Conservation (phyloP, 495 filamentous ascomycete species). For the Penicillium argentinense region DNA sequence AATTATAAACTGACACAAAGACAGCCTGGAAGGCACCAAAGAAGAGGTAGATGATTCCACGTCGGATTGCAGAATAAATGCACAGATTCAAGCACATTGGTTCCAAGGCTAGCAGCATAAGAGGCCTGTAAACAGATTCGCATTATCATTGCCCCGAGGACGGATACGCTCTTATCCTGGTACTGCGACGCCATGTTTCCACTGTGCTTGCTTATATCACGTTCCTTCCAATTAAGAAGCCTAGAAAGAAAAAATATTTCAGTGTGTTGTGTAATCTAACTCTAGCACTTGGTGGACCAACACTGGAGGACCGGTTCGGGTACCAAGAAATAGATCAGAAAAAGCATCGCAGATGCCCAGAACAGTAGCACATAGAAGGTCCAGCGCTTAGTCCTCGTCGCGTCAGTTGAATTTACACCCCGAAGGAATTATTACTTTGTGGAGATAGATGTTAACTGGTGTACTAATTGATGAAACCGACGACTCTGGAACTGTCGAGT, state of each 20-base stretch:
- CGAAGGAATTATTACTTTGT: neutral
- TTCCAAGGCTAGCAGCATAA: conserved; percentile 73
- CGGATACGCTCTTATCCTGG: neutral
- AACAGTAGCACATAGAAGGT: conserved; percentile 78
- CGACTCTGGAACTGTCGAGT: neutral
- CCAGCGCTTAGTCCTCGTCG: conserved; percentile 68
- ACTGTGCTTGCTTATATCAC: neutral
- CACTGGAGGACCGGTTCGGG: conserved; percentile 73
- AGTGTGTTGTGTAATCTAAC: neutral
- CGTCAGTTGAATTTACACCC: conserved; percentile 60
- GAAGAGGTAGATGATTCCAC: conserved; percentile 83
- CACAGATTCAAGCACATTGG: conserved; percentile 77
- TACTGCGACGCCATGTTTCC: neutral
- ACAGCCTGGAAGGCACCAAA: conserved; percentile 86
- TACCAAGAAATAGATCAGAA: conserved; percentile 61
- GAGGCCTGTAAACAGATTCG: conserved; percentile 9
- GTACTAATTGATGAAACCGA: neutral
- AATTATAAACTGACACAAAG: conserved; percentile 64
- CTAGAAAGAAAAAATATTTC: neutral
- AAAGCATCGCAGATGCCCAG: conserved; percentile 56
- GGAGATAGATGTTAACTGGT: conserved; percentile 15
- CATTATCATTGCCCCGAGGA: neutral
- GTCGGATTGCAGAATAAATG: conserved; percentile 70
- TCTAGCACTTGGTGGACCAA: neutral
- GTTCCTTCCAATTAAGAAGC: neutral